These are phyloP conservation scores for Colletotrichum kahawae DNA, from an alignment of 2,329 filamentous ascomycete genomes.

Conservation along the genomic window DNA sequence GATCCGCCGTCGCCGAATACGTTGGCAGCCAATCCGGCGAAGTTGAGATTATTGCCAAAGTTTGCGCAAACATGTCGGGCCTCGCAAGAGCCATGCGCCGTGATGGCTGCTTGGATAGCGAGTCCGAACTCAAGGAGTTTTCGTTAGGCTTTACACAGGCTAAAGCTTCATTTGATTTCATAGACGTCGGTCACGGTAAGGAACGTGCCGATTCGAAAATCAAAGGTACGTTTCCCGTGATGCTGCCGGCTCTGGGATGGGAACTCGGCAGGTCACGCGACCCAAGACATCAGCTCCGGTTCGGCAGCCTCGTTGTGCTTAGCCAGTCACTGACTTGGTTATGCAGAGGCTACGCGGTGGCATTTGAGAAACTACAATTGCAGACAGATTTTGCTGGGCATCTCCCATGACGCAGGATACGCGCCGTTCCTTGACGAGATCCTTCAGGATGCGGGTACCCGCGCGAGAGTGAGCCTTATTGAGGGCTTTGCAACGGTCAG, in stretches of 20 bases:
- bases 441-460: conserved; percentile 46
- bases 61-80: conserved; percentile 59
- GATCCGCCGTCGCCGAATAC: conserved; percentile 50
- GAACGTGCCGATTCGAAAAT: conserved; percentile 66
- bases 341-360: conserved; percentile 56
- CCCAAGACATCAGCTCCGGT: background rate
- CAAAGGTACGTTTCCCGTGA: conserved; percentile 47
- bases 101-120: conserved; percentile 49
- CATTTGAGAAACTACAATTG: conserved; percentile 66
- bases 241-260: background rate
- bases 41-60: conserved; percentile 60
- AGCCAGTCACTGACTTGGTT: background rate
- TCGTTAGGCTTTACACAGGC: conserved; percentile 64
- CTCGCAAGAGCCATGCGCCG: conserved; percentile 55
- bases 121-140: conserved; percentile 60
- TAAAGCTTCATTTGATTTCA: conserved; percentile 65
- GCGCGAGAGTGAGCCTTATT: conserved; percentile 55
- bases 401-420: conserved; percentile 67
- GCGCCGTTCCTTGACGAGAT: conserved; percentile 64
- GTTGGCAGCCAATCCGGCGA: conserved; percentile 49
- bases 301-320: background rate
- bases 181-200: conserved; percentile 65
- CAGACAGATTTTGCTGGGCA: conserved; percentile 64
- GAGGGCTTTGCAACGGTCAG: conserved; percentile 58
- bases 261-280: background rate